Conservation (phyloP, 1,284 basidiomycete species). For the Agaricales sp. region DNA sequence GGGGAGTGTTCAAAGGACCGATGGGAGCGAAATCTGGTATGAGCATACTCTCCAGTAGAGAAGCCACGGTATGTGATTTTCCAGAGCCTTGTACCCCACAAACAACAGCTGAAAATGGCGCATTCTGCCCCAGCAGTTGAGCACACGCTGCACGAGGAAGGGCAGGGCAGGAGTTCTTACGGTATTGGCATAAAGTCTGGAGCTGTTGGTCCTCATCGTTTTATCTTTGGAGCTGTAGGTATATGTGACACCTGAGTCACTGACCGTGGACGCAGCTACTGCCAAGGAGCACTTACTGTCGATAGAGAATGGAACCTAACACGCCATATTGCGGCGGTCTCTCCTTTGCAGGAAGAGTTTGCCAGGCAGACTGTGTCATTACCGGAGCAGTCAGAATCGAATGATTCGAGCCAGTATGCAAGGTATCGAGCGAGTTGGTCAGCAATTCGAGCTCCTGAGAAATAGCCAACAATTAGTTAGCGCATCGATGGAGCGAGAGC, state of each 20-base stretch:
- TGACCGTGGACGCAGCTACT: too few species aligned
- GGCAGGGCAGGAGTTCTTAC: constrained; percentile 20
- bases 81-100: constrained; percentile 54
- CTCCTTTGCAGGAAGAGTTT: constrained; percentile 8
- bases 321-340: constrained; percentile 29
- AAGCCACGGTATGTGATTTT: constrained; percentile 60
- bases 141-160: not conserved
- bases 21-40: constrained; percentile 35
- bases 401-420: too few species aligned
- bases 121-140: constrained; percentile 34
- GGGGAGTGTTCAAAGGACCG: constrained; percentile 39
- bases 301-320: constrained; percentile 18
- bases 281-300: too few species aligned
- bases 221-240: not conserved
- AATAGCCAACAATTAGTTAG: too few species aligned
- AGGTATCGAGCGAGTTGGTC: too few species aligned
- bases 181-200: constrained; percentile 50
- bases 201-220: constrained; percentile 25
- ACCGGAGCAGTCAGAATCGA: not conserved
- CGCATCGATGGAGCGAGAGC: too few species aligned
- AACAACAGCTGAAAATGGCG: constrained; percentile 47
- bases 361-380: not conserved
- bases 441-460: too few species aligned
- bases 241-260: not conserved
- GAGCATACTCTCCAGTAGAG: constrained; percentile 58